Evolutionary conservation across 2,329 filamentous ascomycete genomes (phyloP), one percentile per base, ranked within the genome.

Genomic region (Lithohypha guttulata): DNA sequence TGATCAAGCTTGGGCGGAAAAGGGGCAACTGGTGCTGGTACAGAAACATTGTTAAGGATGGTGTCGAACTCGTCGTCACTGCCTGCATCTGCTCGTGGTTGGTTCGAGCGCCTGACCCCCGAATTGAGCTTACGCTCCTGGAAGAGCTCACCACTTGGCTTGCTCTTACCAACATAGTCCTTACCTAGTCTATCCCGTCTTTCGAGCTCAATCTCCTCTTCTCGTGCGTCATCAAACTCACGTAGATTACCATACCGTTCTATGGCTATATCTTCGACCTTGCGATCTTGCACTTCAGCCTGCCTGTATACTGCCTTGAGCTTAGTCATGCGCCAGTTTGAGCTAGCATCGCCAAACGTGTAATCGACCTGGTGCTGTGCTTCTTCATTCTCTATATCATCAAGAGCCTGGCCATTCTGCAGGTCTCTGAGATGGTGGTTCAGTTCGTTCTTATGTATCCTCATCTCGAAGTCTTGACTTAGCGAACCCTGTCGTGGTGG

Each of bases 291-390:
- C 51, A 91, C 79, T 50, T 93, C 71, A 0, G 86, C 84, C 39
- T 79, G 73, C 18, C 75, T 73, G 58, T 93, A 94, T 2, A 94
- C 84, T 8, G 78, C 81, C 49, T 82, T 86, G 21, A 98, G 73
- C 59, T 87, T 95, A 4, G 81, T 93, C 87, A 98, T 94, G 34
- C 93, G 79, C 91, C 93, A 98, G 52, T 85, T 76, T 10, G 87
- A 89, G 0, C 91, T 89, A 5, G 75, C 65, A 57, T 98, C 91
- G 13, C 93, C 91, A 59, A 98, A 93, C 0, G 66, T 83, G 56
- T 96, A 98, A 42, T 75, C 68, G 6, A 93, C 75, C 41, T 82
- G 73, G 38, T 76, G 68, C 30, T 75, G 62, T 1, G 69, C 65
- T 2, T 71, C 67, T 47, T 72, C 62, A 5, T 73, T 59, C 15